These are phyloP conservation scores for Hymenoscyphus scutula DNA, from an alignment of 2,329 filamentous ascomycete species.

Conservation along the genomic window DNA sequence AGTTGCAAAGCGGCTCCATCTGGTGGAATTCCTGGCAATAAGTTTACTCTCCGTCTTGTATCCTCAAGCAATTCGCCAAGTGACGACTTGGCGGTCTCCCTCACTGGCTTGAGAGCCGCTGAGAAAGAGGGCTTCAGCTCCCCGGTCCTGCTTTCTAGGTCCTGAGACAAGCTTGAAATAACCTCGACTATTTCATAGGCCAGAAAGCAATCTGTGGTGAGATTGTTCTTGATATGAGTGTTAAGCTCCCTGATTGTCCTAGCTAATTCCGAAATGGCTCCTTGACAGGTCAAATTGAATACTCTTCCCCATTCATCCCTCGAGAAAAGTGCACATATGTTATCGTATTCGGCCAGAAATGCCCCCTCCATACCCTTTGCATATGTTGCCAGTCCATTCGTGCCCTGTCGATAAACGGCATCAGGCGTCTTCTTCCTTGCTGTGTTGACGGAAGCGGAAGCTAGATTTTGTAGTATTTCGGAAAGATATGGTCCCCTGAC, in stretches of 20 bases:
- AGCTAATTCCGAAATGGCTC: constrained; percentile 75
- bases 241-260: constrained; percentile 88
- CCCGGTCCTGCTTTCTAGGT: constrained; percentile 77
- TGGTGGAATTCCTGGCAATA: constrained; percentile 65
- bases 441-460: constrained; percentile 80
- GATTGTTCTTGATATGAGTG: constrained; percentile 78
- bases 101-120: constrained; percentile 82
- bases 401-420: constrained; percentile 81
- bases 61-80: constrained; percentile 82
- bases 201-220: constrained; percentile 89
- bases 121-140: constrained; percentile 81
- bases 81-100: constrained; percentile 87
- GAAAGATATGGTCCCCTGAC: constrained; percentile 85
- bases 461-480: constrained; percentile 77
- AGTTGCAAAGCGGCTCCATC: constrained; percentile 78
- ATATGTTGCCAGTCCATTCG: constrained; percentile 89
- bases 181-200: constrained; percentile 95
- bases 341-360: constrained; percentile 85
- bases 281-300: constrained; percentile 75
- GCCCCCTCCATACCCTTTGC: constrained; percentile 83
- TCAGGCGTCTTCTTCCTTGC: constrained; percentile 75
- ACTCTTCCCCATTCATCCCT: constrained; percentile 80
- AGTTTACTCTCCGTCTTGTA: constrained; percentile 66
- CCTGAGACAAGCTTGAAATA: constrained; percentile 73
- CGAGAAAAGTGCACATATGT: constrained; percentile 81